Conservation (phyloP, 1,284 basidiomycete species). For the Caloboletus inedulis region DNA sequence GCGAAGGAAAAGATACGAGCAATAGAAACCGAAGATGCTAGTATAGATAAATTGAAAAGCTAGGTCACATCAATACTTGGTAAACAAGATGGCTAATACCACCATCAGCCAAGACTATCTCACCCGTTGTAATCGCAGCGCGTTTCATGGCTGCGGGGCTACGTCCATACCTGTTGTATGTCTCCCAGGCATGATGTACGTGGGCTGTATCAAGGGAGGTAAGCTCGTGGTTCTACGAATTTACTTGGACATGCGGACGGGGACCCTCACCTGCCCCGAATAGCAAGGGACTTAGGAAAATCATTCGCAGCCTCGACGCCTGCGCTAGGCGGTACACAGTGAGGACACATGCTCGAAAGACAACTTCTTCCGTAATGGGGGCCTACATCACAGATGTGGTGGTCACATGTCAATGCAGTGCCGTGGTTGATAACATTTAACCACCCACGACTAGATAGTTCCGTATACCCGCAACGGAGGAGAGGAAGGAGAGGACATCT, state of each 20-base stretch:
- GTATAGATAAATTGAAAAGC: constrained; percentile 90
- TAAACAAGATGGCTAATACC: constrained; percentile 7
- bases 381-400: constrained; percentile 47
- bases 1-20: constrained; percentile 81
- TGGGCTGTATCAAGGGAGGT: constrained; percentile 59
- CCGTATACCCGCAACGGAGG: constrained; percentile 58
- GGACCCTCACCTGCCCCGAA: constrained; percentile 77
- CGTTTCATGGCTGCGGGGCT: constrained; percentile 58
- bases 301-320: constrained; percentile 53
- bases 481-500: constrained; percentile 42
- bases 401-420: background rate
- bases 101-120: constrained; percentile 29
- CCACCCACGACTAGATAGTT: constrained; percentile 76
- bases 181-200: constrained; percentile 87
- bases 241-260: background rate
- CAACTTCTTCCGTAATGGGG: constrained; percentile 90
- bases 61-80: constrained; percentile 31
- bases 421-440: background rate
- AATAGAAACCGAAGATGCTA: constrained; percentile 88
- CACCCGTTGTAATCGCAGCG: constrained; percentile 61
- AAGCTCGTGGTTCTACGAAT: constrained; percentile 7
- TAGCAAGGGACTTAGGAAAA: constrained; percentile 80
- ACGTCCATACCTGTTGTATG: constrained; percentile 68
- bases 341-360: constrained; percentile 86
- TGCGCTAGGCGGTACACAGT: constrained; percentile 69